phyloP scores from a whole-genome alignment of 345 rosid genomes.

The Viola odorata region DNA sequence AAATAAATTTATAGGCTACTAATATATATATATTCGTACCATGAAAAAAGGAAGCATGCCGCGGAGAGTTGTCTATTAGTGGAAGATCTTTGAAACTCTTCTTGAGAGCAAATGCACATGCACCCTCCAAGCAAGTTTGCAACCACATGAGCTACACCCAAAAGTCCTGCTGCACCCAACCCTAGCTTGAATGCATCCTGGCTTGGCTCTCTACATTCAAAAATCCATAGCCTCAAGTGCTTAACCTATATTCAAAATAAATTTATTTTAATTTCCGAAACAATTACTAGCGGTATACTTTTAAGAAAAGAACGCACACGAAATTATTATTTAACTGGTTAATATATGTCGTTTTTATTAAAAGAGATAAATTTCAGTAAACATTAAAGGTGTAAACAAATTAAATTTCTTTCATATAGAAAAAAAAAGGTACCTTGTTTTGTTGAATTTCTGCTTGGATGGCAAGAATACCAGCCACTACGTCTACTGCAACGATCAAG shows the following conservation, averaged over 20 bases:
- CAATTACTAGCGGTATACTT: no score
- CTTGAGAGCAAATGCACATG: conserved; percentile 76
- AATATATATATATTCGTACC: conserved; percentile 35
- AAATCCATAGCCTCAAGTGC: conserved; percentile 77
- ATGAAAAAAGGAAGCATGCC: conserved; percentile 65
- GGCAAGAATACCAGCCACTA: conserved; percentile 77
- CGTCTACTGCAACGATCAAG: conserved; percentile 68
- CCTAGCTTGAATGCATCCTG: conserved; percentile 76
- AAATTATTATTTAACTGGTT: no score
- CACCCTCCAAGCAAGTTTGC: conserved; percentile 76
- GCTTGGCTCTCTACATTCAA: conserved; percentile 88
- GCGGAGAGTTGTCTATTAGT: conserved; percentile 61
- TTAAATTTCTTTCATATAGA: not conserved
- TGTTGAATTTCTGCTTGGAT: conserved; percentile 88
- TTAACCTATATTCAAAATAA: conserved; percentile 43
- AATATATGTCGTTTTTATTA: no score
- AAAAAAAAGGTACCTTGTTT: conserved; percentile 45
- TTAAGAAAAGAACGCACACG: no score
- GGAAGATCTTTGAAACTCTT: conserved; percentile 66
- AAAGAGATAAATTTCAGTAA: no score
- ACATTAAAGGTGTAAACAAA: no score
- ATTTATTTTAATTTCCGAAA: no score
- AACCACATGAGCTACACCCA: conserved; percentile 60
- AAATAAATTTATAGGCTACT: not conserved
- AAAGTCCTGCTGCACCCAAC: conserved; percentile 62